Conservation (phyloP, 2,329 filamentous ascomycete genomes). For the Anisogramma anomala region DNA sequence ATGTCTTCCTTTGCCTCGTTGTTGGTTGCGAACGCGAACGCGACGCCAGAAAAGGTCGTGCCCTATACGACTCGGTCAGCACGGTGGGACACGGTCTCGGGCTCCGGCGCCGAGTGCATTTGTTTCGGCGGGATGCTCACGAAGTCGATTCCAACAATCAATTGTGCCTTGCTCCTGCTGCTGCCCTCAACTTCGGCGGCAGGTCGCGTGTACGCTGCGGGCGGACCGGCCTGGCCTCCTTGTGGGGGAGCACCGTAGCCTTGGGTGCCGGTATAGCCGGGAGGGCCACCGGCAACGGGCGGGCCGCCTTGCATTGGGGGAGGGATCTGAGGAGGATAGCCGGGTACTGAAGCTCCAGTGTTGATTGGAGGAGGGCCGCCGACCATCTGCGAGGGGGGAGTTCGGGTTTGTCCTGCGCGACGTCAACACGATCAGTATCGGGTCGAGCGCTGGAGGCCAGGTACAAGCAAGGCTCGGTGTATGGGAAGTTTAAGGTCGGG, state of each 20-base stretch:
- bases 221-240: conserved; percentile 22
- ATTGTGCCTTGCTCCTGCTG: conserved; percentile 83
- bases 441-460: too few species aligned
- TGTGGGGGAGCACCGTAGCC: conserved; percentile 33
- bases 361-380: conserved; percentile 57
- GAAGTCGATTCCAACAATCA: conserved; percentile 99
- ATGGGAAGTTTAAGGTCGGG: conserved; percentile 46
- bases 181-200: conserved; percentile 74
- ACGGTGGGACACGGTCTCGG: background rate
- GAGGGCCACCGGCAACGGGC: conserved; percentile 31
- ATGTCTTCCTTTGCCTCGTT: conserved; percentile 97
- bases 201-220: conserved; percentile 30
- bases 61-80: conserved; percentile 42
- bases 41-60: conserved; percentile 95
- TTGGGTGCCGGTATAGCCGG: conserved; percentile 34
- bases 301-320: conserved; percentile 28
- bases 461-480: conserved; percentile 24
- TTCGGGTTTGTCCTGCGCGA: conserved; percentile 33
- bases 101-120: background rate
- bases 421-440: background rate
- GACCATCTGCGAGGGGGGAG: conserved; percentile 48
- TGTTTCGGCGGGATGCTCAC: conserved; percentile 38
- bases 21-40: conserved; percentile 93
- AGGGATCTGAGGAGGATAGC: conserved; percentile 46
- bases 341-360: conserved; percentile 43